Evolutionary conservation across 2,329 filamentous ascomycete genomes (phyloP).

Genomic region (Calonectria multiphialidica): DNA sequence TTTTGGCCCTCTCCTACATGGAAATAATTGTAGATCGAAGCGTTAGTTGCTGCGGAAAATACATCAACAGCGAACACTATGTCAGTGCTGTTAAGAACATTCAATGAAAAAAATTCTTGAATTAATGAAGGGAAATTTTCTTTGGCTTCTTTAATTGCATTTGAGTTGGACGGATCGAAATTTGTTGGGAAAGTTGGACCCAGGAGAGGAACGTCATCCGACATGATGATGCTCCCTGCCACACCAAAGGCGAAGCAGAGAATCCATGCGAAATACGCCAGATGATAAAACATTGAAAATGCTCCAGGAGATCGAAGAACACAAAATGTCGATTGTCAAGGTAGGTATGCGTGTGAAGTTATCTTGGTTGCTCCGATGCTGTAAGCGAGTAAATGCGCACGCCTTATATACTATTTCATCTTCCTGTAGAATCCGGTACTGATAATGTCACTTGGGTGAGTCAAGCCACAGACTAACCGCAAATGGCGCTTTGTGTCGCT

Average conservation of each 20-base stretch:
- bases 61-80: slow-evolving; percentile 40
- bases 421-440: not conserved
- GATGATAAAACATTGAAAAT: not conserved
- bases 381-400: not conserved
- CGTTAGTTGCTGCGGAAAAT: slow-evolving; percentile 40
- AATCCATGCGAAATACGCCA: not conserved
- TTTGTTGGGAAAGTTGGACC: slow-evolving; percentile 37
- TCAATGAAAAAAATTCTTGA: slow-evolving; percentile 16
- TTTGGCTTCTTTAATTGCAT: slow-evolving; percentile 17
- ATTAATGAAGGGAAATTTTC: slow-evolving; percentile 26
- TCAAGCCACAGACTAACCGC: not conserved
- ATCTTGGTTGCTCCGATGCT: no score
- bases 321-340: not conserved
- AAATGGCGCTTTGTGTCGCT: not conserved
- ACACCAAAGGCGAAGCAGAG: not conserved
- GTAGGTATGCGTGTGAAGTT: not conserved
- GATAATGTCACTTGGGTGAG: not conserved
- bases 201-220: slow-evolving; percentile 34
- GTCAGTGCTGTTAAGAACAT: slow-evolving; percentile 29
- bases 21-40: slow-evolving; percentile 38
- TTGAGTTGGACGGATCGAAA: slow-evolving; percentile 32
- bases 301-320: not conserved
- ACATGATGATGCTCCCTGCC: not conserved
- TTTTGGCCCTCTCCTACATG: slow-evolving; percentile 33
- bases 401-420: not conserved